Percentiles rank a stretch among this genome's conserved stretches.
Evolutionary conservation across 1,284 basidiomycete genomes (phyloP).

Genomic region (Austropuccinia psidii): DNA sequence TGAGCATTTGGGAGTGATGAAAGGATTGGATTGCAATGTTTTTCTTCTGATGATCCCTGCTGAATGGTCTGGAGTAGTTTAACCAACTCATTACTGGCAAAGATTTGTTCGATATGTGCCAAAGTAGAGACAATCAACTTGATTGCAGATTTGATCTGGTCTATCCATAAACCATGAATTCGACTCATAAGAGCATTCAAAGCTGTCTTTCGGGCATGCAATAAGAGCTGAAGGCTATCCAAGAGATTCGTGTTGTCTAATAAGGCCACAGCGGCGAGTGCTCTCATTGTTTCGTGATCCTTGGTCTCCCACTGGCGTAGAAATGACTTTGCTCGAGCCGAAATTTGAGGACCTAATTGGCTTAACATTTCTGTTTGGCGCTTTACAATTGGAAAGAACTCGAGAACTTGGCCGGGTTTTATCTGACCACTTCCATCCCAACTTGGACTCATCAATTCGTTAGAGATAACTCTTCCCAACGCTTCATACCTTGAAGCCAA

Average conservation of each 20-base stretch:
- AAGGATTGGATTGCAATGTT: slow-evolving; percentile 5
- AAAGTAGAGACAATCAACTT: slow-evolving; percentile 5
- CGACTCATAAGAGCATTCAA: slow-evolving; percentile 2
- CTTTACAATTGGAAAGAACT: slow-evolving; percentile 21
- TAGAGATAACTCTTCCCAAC: slow-evolving; percentile 10
- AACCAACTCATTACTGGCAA: background rate
- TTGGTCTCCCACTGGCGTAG: slow-evolving; percentile 2
- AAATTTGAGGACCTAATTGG: slow-evolving; percentile 32
- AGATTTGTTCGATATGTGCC: background rate
- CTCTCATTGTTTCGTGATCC: background rate
- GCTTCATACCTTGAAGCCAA: slow-evolving; percentile 6
- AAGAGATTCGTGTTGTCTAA: slow-evolving; percentile 10
- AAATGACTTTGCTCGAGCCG: slow-evolving; percentile 1
- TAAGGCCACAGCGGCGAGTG: slow-evolving; percentile 11
- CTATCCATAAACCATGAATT: slow-evolving; percentile 7
- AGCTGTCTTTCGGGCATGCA: slow-evolving; percentile 5
- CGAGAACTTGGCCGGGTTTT: background rate
- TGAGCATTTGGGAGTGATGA: slow-evolving; percentile 31
- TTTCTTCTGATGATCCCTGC: background rate
- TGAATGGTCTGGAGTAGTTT: background rate
- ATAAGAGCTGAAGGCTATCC: slow-evolving; percentile 9
- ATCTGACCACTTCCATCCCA: slow-evolving; percentile 22
- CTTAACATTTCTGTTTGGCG: slow-evolving; percentile 2
- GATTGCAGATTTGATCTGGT: background rate
- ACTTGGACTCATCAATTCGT: slow-evolving; percentile 20